Conservation (phyloP, 2,329 filamentous ascomycete genomes). For the Neoarthrinium moseri region DNA sequence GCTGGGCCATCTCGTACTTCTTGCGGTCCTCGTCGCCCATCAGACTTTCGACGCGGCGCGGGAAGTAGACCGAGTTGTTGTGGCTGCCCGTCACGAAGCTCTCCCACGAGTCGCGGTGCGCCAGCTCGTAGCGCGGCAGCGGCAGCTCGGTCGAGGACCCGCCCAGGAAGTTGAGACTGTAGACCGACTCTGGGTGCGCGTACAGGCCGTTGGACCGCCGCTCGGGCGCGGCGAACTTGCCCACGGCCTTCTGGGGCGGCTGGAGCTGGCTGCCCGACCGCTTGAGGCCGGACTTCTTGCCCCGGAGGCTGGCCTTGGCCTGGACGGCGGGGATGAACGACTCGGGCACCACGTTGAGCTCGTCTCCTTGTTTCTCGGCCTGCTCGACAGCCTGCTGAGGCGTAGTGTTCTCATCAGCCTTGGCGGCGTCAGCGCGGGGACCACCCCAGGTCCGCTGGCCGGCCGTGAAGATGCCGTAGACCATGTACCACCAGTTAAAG, state of each 20-base stretch:
- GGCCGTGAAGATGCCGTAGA: conserved; percentile 93
- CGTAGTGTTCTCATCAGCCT: conserved; percentile 73
- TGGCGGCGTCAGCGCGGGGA: conserved; percentile 82
- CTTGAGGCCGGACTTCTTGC: conserved; percentile 36
- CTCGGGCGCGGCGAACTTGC: conserved; percentile 73
- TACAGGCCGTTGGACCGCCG: conserved; percentile 69
- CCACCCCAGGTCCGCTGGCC: conserved; percentile 95
- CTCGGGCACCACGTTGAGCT: conserved; percentile 85
- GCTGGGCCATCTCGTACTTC: conserved; percentile 71
- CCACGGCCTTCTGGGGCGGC: conserved; percentile 73
- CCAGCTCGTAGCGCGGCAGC: conserved; percentile 44
- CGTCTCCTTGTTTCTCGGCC: conserved; percentile 77
- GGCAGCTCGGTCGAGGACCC: conserved; percentile 25
- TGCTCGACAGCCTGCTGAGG: conserved; percentile 81
- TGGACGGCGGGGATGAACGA: conserved; percentile 68
- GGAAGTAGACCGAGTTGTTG: conserved; percentile 61
- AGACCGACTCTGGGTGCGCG: conserved; percentile 63
- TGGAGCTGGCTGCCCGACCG: conserved; percentile 60
- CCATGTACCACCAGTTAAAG: conserved; percentile 98
- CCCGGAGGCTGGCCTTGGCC: too few relatives aligned
- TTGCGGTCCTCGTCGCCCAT: conserved; percentile 76
- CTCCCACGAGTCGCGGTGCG: conserved; percentile 64
- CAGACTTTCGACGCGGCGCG: conserved; percentile 69
- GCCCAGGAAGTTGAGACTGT: conserved; percentile 44
- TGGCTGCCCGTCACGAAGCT: conserved; percentile 61